Conservation (phyloP, 495 filamentous ascomycete genomes). For the Astrothelium subdiscretum region DNA sequence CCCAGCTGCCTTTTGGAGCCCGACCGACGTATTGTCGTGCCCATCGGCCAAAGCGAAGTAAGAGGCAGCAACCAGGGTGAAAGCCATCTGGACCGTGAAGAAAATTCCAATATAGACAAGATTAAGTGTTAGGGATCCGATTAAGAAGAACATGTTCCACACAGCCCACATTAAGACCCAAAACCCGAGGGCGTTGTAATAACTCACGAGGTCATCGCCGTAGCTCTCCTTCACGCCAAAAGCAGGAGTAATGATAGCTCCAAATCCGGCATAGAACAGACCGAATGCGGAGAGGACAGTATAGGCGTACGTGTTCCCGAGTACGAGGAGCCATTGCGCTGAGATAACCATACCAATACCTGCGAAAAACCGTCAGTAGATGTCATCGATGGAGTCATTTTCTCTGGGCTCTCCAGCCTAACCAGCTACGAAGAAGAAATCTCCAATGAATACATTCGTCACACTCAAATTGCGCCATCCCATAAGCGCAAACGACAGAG, state of each 20-base stretch:
- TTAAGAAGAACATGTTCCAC: conserved; percentile 36
- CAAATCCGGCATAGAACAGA: conserved; percentile 33
- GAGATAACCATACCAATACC: conserved; percentile 37
- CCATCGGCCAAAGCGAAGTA: conserved; percentile 38
- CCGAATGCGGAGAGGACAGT: conserved; percentile 40
- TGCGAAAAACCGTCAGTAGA: background rate
- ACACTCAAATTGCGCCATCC: conserved; percentile 37
- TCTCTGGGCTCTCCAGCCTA: background rate
- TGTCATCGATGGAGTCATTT: background rate
- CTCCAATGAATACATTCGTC: conserved; percentile 37
- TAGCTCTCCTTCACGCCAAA: conserved; percentile 34
- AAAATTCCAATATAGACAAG: conserved; percentile 39
- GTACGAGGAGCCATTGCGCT: conserved; percentile 40
- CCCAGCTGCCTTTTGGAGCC: conserved; percentile 35
- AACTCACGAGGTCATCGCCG: conserved; percentile 27
- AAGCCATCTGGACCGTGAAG: conserved; percentile 36
- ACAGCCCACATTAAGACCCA: conserved; percentile 40
- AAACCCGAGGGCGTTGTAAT: conserved; percentile 37
- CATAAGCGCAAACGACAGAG: conserved; percentile 38
- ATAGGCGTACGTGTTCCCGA: conserved; percentile 40
- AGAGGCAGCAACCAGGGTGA: conserved; percentile 34
- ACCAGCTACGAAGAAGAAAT: conserved; percentile 38
- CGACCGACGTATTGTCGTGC: conserved; percentile 21
- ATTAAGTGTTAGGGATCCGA: conserved; percentile 35
- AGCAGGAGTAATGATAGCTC: conserved; percentile 17